Percentiles rank a stretch among this genome's conserved stretches.
phyloP scores from a whole-genome alignment of 1,284 basidiomycete species.

The Ganoderma multipileum region DNA sequence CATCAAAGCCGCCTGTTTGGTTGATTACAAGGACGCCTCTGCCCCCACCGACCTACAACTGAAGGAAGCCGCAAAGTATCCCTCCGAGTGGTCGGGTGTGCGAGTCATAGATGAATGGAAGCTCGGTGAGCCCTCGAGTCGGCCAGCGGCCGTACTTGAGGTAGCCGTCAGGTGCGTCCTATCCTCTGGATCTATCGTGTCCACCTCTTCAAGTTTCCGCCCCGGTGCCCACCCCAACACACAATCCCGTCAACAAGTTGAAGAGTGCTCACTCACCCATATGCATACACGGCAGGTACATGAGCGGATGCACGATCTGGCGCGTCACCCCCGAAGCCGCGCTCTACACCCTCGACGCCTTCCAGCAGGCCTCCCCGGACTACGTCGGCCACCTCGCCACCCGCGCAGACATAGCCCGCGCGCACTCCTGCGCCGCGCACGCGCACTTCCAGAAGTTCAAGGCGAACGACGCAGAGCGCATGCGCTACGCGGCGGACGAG shows the following conservation, averaged over 20 bases:
- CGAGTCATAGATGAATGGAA: constrained; percentile 5
- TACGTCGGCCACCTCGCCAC: constrained; percentile 9
- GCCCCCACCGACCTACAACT: constrained; percentile 10
- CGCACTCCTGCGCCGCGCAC: constrained; percentile 23
- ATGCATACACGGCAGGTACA: constrained; percentile 6
- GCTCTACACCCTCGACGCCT: constrained; percentile 17
- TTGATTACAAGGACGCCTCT: constrained; percentile 8
- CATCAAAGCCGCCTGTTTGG: constrained; percentile 13
- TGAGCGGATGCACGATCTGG: constrained; percentile 19
- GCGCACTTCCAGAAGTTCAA: constrained; percentile 18
- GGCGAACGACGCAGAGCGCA: not conserved
- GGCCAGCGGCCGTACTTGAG: constrained; percentile 18
- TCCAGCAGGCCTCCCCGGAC: constrained; percentile 1
- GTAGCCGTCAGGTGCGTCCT: constrained; percentile 17
- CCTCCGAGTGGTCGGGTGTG: not conserved
- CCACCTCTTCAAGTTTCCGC: no score
- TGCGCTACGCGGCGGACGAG: constrained; percentile 12
- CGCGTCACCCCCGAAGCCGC: constrained; percentile 18
- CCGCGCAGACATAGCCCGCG: constrained; percentile 10
- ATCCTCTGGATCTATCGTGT: no score
- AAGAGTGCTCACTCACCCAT: not conserved
- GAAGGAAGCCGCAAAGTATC: constrained; percentile 10
- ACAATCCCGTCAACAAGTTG: no score
- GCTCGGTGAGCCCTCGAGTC: not conserved
- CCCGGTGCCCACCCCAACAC: no score